These are phyloP conservation scores for Gracilaria domingensis DNA, from an alignment of 23 red algal genomes.

Conservation along the genomic window DNA sequence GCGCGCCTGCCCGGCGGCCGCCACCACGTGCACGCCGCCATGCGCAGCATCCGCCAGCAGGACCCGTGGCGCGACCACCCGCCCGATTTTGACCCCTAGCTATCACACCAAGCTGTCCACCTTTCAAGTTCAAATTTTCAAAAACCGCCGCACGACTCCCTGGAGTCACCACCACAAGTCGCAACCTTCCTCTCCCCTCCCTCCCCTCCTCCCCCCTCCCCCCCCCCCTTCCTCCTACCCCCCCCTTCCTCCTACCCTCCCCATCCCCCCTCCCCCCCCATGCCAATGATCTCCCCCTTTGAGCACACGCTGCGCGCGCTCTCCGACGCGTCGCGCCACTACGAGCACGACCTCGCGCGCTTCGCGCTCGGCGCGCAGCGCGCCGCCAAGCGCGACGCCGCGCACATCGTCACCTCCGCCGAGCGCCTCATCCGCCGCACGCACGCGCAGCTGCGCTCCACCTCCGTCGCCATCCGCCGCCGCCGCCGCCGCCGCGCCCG, in stretches of 20 bases:
- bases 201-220: too few species aligned
- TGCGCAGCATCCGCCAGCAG: conserved; percentile 55
- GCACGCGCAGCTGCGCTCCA: not conserved
- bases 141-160: too few species aligned
- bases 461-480: not conserved
- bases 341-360: not conserved
- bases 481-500: not conserved
- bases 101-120: not conserved
- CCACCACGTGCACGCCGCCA: conserved; percentile 42
- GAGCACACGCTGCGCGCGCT: not conserved
- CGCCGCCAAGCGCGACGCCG: conserved; percentile 5
- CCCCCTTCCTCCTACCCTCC: not conserved
- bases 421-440: not conserved
- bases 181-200: too few species aligned
- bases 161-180: too few species aligned
- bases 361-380: not conserved
- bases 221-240: not conserved
- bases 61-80: conserved; percentile 68
- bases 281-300: not conserved
- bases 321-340: not conserved
- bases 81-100: not conserved
- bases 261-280: not conserved
- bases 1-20: conserved; percentile 66
- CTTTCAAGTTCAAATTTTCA: not conserved
- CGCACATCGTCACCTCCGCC: not conserved